Percentiles rank a stretch among this genome's conserved stretches.
Conservation (phyloP, 2,329 filamentous ascomycete species). For the Tolypocladium ovalisporum region DNA sequence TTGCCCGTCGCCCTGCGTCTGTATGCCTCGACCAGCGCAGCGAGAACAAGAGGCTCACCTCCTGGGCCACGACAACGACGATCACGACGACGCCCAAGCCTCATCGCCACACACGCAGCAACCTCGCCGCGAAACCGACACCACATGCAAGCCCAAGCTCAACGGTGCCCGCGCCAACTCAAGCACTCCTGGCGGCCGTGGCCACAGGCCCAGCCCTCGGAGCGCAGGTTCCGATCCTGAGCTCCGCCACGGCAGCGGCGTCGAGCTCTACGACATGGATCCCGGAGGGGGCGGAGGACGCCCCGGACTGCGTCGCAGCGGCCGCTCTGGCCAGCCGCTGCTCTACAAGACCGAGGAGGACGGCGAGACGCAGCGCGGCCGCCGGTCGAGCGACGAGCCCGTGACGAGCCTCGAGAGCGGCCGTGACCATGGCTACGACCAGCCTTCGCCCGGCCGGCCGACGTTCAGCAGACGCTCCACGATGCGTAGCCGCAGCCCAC, state of each 20-base stretch:
- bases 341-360: conserved; percentile 9
- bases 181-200: conserved; percentile 14
- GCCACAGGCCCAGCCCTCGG: conserved; percentile 11
- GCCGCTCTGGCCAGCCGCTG: conserved; percentile 8
- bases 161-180: conserved; percentile 9
- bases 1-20: conserved; percentile 1
- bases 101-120: neutral
- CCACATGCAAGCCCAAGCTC: conserved; percentile 15
- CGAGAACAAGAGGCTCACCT: conserved; percentile 10
- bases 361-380: conserved; percentile 12
- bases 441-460: conserved; percentile 11
- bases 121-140: conserved; percentile 8
- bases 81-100: neutral
- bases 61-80: neutral
- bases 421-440: conserved; percentile 12
- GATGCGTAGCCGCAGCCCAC: conserved; percentile 70
- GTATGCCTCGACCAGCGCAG: conserved; percentile 11
- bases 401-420: conserved; percentile 10
- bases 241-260: conserved; percentile 2
- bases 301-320: conserved; percentile 5
- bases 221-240: conserved; percentile 17
- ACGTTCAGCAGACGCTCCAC: conserved; percentile 41
- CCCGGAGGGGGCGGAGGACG: conserved; percentile 17
- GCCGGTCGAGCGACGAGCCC: conserved; percentile 4
- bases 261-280: conserved; percentile 20